Base-by-base conservation (phyloP, 73 alveolate genomes). In the Paramecium caudatum region DNA sequence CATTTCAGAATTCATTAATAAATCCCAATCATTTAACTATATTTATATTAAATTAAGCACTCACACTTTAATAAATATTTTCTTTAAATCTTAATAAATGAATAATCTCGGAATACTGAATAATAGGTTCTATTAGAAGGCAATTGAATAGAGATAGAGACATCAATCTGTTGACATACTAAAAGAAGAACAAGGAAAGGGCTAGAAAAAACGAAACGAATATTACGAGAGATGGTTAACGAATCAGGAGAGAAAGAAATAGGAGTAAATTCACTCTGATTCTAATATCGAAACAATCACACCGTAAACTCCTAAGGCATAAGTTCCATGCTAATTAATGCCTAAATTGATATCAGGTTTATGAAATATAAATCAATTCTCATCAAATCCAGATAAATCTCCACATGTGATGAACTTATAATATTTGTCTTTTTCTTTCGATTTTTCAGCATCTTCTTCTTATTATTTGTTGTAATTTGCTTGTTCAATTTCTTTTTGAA, bases 381-480 rank as follows among this genome's bases (percentile, higher is more conserved):
- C 93, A 86, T 86, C 93, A 37, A 86, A 86, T 43, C 93, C 93
- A 19, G 90, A 86, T 43, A 86, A 55, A 30, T 86, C 93, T 4
- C 93, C 93, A 61, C 93, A 86, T 23, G 93, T 86, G 41, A 86
- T 61, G 46, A 86, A 86, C 46, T 86, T 86, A 30, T 86, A 86
- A 86, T 62, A 86, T 65, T 86, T 63, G 21, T 69, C 65, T 23
- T 86, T 37, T 86, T 86, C 93, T 16, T 86, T 86, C 5, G 41
- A 43, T 63, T n/a, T 30, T 86, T 86, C 47, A 17, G 16, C 16
- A 30, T 65, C 47, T 32, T 0, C 16, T 25, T 4, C 7, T 55
- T 55, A 37, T 55, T 55, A 27, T 55, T 55, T 55, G 12, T 55
- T 13, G 33, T 68, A 48, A 21, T 55, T 63, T 13, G 63, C 63